These are phyloP conservation scores for Penicillium samsonianum DNA, from an alignment of 495 filamentous ascomycete genomes.

Conservation along the genomic window DNA sequence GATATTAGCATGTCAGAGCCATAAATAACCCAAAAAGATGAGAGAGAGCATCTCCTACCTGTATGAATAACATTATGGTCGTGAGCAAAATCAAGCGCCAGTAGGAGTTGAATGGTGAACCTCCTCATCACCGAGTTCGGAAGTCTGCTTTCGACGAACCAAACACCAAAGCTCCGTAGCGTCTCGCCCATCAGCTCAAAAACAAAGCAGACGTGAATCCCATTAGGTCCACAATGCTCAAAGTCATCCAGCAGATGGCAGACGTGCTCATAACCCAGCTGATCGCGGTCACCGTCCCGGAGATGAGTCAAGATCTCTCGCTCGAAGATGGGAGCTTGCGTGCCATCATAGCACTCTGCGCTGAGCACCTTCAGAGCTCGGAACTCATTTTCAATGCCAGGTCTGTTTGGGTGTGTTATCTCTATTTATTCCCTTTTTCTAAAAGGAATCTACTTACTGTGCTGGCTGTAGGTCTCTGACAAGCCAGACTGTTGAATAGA, in stretches of 20 bases:
- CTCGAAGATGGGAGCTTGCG: background rate
- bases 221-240: background rate
- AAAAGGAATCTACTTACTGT: too few relatives aligned
- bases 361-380: too few relatives aligned
- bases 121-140: background rate
- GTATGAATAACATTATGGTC: background rate
- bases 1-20: too few relatives aligned
- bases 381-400: too few relatives aligned
- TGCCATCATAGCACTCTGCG: too few relatives aligned
- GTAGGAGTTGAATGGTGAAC: background rate
- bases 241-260: background rate
- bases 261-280: background rate
- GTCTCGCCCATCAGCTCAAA: background rate
- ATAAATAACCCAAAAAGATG: too few relatives aligned
- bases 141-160: background rate
- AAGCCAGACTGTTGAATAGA: constrained; percentile 56
- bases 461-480: background rate
- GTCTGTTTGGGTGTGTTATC: too few relatives aligned
- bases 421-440: too few relatives aligned
- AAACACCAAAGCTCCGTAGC: background rate
- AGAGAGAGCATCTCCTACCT: background rate
- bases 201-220: background rate
- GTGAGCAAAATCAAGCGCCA: background rate
- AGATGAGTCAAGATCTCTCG: background rate
- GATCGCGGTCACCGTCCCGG: background rate